Conservation (phyloP, 2,329 filamentous ascomycete species). For the Epichloe sp. region DNA sequence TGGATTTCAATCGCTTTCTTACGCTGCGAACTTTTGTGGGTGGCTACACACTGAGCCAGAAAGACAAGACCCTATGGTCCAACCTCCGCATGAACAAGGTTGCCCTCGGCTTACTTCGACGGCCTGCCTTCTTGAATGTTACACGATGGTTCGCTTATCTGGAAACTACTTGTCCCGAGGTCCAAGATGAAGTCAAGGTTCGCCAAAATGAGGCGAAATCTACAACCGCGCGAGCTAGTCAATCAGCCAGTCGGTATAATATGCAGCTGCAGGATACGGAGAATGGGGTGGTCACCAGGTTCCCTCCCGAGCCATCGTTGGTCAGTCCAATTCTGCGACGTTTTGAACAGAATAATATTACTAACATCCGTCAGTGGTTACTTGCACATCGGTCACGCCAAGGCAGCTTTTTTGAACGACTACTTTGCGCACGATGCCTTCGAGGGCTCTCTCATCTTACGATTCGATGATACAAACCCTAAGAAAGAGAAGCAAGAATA, state of each 20-base stretch:
- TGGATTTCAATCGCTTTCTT: neutral
- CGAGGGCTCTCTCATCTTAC: conserved; percentile 68
- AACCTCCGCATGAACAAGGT: neutral
- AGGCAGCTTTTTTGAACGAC: conserved; percentile 75
- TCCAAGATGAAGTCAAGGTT: neutral
- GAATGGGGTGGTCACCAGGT: conserved; percentile 71
- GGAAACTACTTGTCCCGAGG: neutral
- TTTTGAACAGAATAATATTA: no score
- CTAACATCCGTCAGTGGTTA: conserved; percentile 39
- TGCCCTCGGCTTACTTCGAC: neutral
- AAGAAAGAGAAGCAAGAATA: conserved; percentile 87
- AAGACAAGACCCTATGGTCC: neutral
- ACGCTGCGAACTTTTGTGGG: neutral
- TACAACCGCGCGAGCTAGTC: neutral
- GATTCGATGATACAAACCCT: conserved; percentile 90
- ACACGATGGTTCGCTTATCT: neutral
- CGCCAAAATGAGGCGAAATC: neutral
- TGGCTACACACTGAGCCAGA: neutral
- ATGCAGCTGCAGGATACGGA: conserved; percentile 67
- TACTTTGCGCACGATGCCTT: conserved; percentile 89
- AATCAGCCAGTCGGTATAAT: conserved; percentile 39
- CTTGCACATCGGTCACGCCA: conserved; percentile 81
- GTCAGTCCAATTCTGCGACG: neutral
- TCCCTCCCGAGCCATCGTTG: conserved; percentile 69
- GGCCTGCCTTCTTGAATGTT: neutral